These are phyloP conservation scores for Parasitella parasitica DNA, from an alignment of 371 early-diverging fungal genomes.

Conservation along the genomic window DNA sequence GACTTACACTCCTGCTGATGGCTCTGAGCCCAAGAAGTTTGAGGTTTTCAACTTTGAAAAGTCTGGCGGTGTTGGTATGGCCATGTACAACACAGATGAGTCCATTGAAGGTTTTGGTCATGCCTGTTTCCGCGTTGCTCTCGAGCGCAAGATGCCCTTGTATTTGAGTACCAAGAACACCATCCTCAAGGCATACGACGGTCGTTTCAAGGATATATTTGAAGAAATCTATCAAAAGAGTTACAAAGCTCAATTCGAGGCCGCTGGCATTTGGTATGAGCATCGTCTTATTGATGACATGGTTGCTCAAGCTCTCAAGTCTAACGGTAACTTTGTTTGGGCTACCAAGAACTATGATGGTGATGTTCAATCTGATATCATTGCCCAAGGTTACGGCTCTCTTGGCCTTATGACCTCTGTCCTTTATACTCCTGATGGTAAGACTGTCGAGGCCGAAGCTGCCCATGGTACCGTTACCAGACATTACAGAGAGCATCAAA, in stretches of 20 bases:
- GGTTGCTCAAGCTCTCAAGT: constrained; percentile 97
- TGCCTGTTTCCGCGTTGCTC: constrained; percentile 92
- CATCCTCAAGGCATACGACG: constrained; percentile 96
- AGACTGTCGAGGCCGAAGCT: constrained; percentile 95
- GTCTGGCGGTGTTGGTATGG: constrained; percentile 88
- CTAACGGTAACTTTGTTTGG: constrained; percentile 93
- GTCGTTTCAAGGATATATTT: constrained; percentile 98
- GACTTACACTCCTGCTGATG: constrained; percentile 84
- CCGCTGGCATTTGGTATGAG: constrained; percentile 90
- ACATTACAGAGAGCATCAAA: constrained; percentile 96
- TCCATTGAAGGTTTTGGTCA: constrained; percentile 94
- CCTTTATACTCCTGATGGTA: constrained; percentile 92
- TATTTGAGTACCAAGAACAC: constrained; percentile 98
- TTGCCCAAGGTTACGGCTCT: constrained; percentile 94
- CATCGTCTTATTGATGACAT: constrained; percentile 98
- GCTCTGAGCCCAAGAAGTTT: constrained; percentile 60
- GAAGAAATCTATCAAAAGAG: constrained; percentile 80
- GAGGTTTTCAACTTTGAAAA: constrained; percentile 79
- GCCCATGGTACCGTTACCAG: constrained; percentile 98
- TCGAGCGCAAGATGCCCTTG: constrained; percentile 82
- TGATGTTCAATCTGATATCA: constrained; percentile 91
- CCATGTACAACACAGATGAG: constrained; percentile 94
- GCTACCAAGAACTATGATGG: constrained; percentile 97
- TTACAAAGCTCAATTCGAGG: constrained; percentile 75
- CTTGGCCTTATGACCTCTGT: constrained; percentile 96